Conservation (phyloP, 257 asterid genomes). For the Fraxinus anomala region DNA sequence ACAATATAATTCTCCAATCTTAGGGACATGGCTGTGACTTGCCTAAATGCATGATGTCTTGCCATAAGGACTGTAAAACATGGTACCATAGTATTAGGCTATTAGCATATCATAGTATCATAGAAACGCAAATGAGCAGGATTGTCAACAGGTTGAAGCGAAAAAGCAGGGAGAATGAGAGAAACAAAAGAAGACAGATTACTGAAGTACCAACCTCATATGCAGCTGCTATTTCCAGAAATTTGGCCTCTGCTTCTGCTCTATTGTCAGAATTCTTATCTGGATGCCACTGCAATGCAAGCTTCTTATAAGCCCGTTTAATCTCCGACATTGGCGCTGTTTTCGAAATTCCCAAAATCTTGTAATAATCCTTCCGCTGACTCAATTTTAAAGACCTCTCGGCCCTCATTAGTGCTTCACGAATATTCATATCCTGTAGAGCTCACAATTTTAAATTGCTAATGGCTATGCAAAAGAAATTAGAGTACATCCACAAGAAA, state of each 20-base stretch:
- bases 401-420: conserved; percentile 70
- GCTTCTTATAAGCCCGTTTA: conserved; percentile 90
- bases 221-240: conserved; percentile 93
- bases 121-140: neutral
- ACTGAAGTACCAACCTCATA: conserved; percentile 66
- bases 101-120: neutral
- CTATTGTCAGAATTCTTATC: conserved; percentile 90
- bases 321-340: conserved; percentile 73
- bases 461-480: neutral
- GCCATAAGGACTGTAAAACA: neutral
- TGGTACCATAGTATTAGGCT: neutral
- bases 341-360: conserved; percentile 77
- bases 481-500: neutral
- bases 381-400: conserved; percentile 80
- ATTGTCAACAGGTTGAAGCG: neutral
- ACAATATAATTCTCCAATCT: neutral
- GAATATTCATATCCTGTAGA: conserved; percentile 62
- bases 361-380: conserved; percentile 97
- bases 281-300: conserved; percentile 97
- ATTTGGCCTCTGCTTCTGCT: conserved; percentile 88
- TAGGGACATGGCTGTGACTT: neutral
- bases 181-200: neutral
- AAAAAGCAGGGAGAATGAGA: neutral
- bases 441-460: conserved; percentile 19
- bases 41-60: neutral